Conservation (phyloP, 2,329 filamentous ascomycete species). For the Shiraia sp. region DNA sequence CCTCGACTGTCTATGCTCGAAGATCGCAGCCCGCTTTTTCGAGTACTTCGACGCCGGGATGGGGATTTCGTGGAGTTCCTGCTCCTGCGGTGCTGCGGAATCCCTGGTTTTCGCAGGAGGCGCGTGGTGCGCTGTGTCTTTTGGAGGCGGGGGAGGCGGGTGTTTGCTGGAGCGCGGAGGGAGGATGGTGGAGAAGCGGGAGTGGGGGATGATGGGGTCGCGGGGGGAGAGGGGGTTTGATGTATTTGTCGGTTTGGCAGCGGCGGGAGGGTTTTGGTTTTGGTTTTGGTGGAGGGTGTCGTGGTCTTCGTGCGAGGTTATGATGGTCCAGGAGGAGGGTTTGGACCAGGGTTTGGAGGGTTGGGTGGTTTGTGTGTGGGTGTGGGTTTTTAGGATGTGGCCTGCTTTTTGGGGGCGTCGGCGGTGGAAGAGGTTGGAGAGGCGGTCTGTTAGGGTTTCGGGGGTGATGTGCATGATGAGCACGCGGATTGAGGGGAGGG, state of each 20-base stretch:
- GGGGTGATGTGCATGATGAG: conserved; percentile 19
- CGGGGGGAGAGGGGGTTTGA: not conserved
- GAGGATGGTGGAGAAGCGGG: no score
- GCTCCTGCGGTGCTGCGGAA: no score
- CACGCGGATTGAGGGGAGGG: conserved; percentile 27
- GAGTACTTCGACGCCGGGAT: conserved; percentile 1
- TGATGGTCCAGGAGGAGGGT: not conserved
- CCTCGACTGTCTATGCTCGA: not conserved
- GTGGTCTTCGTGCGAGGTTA: not conserved
- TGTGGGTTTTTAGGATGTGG: no score
- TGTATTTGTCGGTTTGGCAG: not conserved
- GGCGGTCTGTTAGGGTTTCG: conserved; percentile 7
- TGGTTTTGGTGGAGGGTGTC: not conserved
- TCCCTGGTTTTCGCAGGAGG: no score
- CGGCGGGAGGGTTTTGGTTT: no score
- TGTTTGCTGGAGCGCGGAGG: no score
- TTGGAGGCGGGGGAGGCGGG: no score
- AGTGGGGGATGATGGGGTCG: no score
- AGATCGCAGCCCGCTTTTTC: not conserved
- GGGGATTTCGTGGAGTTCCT: no score
- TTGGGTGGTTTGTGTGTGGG: conserved; percentile 12
- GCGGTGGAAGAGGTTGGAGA: conserved; percentile 13
- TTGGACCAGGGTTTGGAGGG: not conserved
- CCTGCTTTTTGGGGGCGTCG: no score
- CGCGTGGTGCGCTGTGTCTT: no score